Evolutionary conservation across 768 basidiomycete species (phyloP), one percentile per base, ranked within the genome.

Genomic region (Antrodiella citrinella): DNA sequence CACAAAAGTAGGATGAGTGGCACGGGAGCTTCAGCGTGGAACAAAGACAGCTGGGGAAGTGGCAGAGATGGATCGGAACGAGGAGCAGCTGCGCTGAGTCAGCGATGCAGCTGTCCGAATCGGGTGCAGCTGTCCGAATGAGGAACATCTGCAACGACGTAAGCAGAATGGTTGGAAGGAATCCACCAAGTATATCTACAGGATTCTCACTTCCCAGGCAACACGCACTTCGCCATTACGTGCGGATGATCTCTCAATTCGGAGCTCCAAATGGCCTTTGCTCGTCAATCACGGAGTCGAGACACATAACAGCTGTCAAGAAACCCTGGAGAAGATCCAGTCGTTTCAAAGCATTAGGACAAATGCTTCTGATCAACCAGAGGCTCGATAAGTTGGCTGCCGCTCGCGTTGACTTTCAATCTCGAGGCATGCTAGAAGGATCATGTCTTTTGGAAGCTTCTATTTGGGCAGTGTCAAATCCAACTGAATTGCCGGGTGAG

Each of bases 241-340:
- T 3, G 3, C 13, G 21, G 3, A 40, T 46, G 7, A 61, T 63
- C 41, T 26, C 46, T 35, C 19, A 18, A 1, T 63, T 59, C 40
- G 62, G 53, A 15, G 48, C 62, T 4, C 62, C 58, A 1, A 59
- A 61, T 43, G 60, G 60, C 13, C 51, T 62, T 7, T 61, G 61
- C 40, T 59, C 61, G 10, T 61, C 57, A 11, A 61, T 63, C 44
- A 63, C 58, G 2, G 62, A 63, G 46, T 56, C 60, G 12, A 58
- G 51, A 40, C 59, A 63, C 26, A 63, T 63, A 38, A 53, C 46
- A n/a, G 59, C 62, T 3, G 58, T 63, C 15, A 63, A 63, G 48
- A 43, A 57, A 39, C 62, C 60, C 4, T 63, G 55, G 49, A 56
- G 58, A 11, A 47, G 54, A 0, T 61, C 62, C 3, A 63, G 47